Evolutionary conservation across 2,329 filamentous ascomycete genomes (phyloP).

Genomic region (Coniella lustricola): DNA sequence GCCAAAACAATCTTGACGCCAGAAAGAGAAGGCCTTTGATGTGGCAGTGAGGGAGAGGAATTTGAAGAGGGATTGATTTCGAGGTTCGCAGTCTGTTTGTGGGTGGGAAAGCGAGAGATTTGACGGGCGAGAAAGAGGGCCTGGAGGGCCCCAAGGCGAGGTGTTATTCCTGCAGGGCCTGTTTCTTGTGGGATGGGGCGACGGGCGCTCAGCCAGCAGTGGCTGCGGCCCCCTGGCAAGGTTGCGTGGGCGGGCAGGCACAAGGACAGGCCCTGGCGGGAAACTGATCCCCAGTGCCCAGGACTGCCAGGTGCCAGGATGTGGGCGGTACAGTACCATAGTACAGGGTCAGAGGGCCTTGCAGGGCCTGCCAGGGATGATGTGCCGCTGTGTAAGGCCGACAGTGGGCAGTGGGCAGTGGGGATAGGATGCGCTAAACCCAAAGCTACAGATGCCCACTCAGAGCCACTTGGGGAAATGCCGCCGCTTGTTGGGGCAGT

Average conservation of each 20-base stretch:
- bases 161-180: constrained; percentile 2
- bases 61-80: neutral
- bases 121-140: neutral
- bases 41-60: neutral
- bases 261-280: neutral
- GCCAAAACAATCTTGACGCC: no score
- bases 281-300: no score
- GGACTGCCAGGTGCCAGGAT: no score
- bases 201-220: neutral
- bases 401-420: neutral
- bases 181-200: constrained; percentile 1
- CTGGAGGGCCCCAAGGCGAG: neutral
- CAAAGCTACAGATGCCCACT: neutral
- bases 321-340: no score
- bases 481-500: constrained; percentile 3
- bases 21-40: no score
- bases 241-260: neutral
- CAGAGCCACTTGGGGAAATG: neutral
- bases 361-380: no score
- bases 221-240: neutral
- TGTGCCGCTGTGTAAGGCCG: no score
- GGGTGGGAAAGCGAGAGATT: constrained; percentile 4
- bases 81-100: constrained; percentile 3
- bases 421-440: neutral
- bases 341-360: no score